phyloP scores from a whole-genome alignment of 495 filamentous ascomycete genomes.

The Podospora comata region DNA sequence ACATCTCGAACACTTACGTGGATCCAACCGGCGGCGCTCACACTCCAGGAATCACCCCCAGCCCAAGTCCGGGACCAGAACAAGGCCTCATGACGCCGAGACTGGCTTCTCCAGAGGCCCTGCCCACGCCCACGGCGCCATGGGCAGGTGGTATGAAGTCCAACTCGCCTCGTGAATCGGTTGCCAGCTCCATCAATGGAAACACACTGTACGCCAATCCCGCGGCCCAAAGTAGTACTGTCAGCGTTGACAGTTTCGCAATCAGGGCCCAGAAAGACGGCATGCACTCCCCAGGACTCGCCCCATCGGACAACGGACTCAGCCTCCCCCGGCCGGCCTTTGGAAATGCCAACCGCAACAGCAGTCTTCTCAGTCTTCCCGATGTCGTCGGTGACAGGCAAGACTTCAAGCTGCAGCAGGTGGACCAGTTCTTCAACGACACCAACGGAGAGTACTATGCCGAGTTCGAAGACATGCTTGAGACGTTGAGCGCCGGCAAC shows the following conservation, averaged over 20 bases:
- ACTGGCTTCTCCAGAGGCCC: conserved; percentile 22
- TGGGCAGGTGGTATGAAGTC: conserved; percentile 22
- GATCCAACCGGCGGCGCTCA: conserved; percentile 14
- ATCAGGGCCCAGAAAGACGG: conserved; percentile 39
- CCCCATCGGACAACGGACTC: conserved; percentile 21
- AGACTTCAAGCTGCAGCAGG: conserved; percentile 61
- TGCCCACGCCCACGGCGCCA: conserved; percentile 25
- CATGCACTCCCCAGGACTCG: conserved; percentile 36
- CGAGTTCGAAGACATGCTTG: conserved; percentile 55
- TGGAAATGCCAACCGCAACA: conserved; percentile 30
- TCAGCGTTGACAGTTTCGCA: conserved; percentile 40
- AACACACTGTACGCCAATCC: conserved; percentile 25
- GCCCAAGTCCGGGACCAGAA: conserved; percentile 24
- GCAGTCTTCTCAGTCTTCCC: conserved; percentile 46
- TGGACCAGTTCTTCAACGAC: conserved; percentile 68
- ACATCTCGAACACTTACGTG: conserved; percentile 5
- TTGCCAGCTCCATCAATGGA: conserved; percentile 27
- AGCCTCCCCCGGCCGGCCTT: conserved; percentile 32
- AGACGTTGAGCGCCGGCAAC: conserved; percentile 50
- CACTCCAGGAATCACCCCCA: background rate
- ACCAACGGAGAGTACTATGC: conserved; percentile 55
- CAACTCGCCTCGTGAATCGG: conserved; percentile 27
- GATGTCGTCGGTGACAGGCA: conserved; percentile 60
- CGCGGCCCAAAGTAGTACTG: conserved; percentile 32
- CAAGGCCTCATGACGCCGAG: conserved; percentile 19